Percentiles rank a stretch among this genome's conserved stretches.
phyloP scores from a whole-genome alignment of 176 grass and related monocot genomes.

The Avena sativa region DNA sequence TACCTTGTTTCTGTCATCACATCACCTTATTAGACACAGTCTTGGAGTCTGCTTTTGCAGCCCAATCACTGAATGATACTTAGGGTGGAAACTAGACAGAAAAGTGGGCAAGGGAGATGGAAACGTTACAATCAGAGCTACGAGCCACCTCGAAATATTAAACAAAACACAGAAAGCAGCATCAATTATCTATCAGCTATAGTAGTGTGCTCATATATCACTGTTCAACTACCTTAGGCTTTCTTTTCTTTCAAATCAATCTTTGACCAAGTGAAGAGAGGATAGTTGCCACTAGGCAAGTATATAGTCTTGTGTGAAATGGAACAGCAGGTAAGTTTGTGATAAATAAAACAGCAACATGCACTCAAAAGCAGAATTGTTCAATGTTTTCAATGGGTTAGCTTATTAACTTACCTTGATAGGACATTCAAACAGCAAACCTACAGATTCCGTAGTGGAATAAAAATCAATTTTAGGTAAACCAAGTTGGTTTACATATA shows the following conservation, averaged over 20 bases:
- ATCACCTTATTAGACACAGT: not conserved
- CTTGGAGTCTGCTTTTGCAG: not conserved
- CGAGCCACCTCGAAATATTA: conserved; percentile 25
- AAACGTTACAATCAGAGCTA: conserved; percentile 14
- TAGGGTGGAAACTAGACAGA: not conserved
- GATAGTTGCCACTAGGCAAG: conserved; percentile 28
- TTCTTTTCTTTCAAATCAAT: conserved; percentile 42
- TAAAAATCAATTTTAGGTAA: conserved; percentile 33
- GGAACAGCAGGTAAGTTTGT: not conserved
- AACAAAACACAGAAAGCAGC: conserved; percentile 14
- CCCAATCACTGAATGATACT: not conserved
- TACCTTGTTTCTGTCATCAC: not conserved
- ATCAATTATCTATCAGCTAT: conserved; percentile 12
- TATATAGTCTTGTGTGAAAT: conserved; percentile 34
- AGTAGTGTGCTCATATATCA: conserved; percentile 25
- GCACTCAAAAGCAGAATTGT: conserved; percentile 4
- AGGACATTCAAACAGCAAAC: conserved; percentile 43
- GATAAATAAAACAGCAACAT: conserved; percentile 18
- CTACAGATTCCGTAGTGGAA: conserved; percentile 32
- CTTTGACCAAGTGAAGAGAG: conserved; percentile 35
- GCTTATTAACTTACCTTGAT: conserved; percentile 35
- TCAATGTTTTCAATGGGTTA: conserved; percentile 38
- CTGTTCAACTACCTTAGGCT: conserved; percentile 42
- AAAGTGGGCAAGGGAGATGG: conserved; percentile 15
- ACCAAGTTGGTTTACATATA: conserved; percentile 8